Percentiles rank a stretch among this genome's conserved stretches.
Conservation (phyloP, 1,284 basidiomycete species). For the Athelia psychrophila region DNA sequence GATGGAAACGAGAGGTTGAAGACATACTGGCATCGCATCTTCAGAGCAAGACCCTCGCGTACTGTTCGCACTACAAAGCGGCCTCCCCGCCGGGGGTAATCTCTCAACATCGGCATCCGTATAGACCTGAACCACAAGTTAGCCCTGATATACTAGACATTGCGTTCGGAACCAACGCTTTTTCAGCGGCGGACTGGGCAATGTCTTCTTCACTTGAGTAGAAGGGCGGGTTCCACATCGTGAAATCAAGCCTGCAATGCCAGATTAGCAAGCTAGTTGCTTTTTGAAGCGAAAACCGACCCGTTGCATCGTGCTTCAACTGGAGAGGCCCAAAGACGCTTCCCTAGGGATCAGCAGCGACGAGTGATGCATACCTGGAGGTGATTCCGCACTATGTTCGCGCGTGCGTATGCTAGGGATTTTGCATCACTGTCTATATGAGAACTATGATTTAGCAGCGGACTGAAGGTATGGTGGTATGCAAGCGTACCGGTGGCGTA, state of each 20-base stretch:
- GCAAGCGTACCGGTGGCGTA: slow-evolving; percentile 65
- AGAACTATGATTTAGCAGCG: neutral
- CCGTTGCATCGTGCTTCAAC: slow-evolving; percentile 12
- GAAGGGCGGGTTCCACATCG: neutral
- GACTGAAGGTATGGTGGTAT: no score
- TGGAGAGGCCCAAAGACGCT: slow-evolving; percentile 51
- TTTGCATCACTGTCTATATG: slow-evolving; percentile 62
- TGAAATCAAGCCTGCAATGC: neutral
- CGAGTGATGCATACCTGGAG: slow-evolving; percentile 51
- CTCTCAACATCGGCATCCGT: slow-evolving; percentile 83
- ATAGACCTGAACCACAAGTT: slow-evolving; percentile 54
- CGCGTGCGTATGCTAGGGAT: slow-evolving; percentile 52
- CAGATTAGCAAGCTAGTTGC: no score
- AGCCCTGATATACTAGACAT: neutral
- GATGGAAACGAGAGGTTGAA: no score
- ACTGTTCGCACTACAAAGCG: slow-evolving; percentile 80
- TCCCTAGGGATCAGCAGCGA: slow-evolving; percentile 33
- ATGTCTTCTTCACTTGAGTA: neutral
- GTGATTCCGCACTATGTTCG: slow-evolving; percentile 55
- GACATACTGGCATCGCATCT: slow-evolving; percentile 48
- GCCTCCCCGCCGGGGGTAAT: slow-evolving; percentile 85
- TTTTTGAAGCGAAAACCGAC: neutral
- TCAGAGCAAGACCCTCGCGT: slow-evolving; percentile 57
- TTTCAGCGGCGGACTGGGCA: neutral
- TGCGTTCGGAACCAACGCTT: neutral